Base-by-base conservation (phyloP, 768 basidiomycete genomes). In the Mycena crocata region DNA sequence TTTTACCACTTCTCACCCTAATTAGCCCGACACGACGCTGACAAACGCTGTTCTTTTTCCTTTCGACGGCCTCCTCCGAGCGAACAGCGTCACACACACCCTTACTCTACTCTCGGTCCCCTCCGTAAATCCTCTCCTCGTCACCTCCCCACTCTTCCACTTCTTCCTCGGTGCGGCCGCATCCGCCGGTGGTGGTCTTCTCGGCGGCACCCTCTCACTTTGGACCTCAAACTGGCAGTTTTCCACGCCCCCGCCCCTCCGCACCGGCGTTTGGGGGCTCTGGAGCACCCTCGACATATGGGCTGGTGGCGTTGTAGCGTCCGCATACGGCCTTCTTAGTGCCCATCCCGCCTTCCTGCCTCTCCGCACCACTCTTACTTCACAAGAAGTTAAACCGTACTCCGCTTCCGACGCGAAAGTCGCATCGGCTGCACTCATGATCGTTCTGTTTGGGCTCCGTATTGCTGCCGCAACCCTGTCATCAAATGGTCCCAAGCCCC, bases 41-140 rank as follows among this genome's bases (percentile, higher is more conserved):
- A 65, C 84, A 50, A 85, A 86, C 66, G 81, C 83, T 28, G 37
- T 80, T 19, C 73, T 87, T n/a, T 84, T 85, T 73, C 85, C 85
- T 2, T 64, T 87, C 32, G 87, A 88, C 66, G 85, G 83, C 21
- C 71, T 86, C 24, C 77, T 88, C 34, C 82, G 86, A 48, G 79
- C 80, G 14, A 81, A 76, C 57, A 77, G 85, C 1, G 76, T 87
- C 34, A 77, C 79, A 0, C 67, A 70, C 31, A 76, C 80, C 14
- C 72, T 86, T 10, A 71, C 77, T 14, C 78, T 79, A 39, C 77
- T 85, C 58, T 70, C 73, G 23, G 61, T 73, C 28, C 72, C 80
- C 10, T 74, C 71, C 15, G 74, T 83, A 9, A 75, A 81, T 50
- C 77, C 77, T 1, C 74, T 77, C 23, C 80, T 86, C 50, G 67